Evolutionary conservation across 1,284 basidiomycete genomes (phyloP), one percentile per base, ranked within the genome.

Genomic region (Apiotrichum gracile): DNA sequence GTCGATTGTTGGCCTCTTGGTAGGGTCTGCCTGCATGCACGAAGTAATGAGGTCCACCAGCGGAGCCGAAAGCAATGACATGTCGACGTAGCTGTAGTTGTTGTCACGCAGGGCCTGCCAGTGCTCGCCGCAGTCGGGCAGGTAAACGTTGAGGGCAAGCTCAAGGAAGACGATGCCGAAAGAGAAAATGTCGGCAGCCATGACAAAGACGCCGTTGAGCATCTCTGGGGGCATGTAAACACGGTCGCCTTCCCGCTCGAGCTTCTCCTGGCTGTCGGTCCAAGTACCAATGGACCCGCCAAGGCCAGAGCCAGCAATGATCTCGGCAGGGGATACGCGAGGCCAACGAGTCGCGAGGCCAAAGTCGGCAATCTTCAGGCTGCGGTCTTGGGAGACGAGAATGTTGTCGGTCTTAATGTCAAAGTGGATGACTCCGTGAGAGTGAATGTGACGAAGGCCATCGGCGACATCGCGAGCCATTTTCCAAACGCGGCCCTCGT

Each of bases 171-270:
- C 89, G 80, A 98, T 86, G 52, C 96, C 96, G 66, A 97, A 82
- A 76, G 91, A 91, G 80, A 97, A 99, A 50, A 99, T 84, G 78
- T 99, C 96, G 45, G 92, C 94, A 46, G 88, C 89, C 77, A 86
- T 89, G 67, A 92, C 85, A 72, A 97, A 98, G 51, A 80, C 80
- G 26, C 93, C 94, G 69, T 88, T 84, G 50, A 99, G 80, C 52
- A 98, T 90, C 76, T 99, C 96, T 4, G 92, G 91, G n/a, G 96
- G 93, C 77, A 99, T 84, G 78, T 99, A 98, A 60, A 96, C 81
- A 67, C 97, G 88, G 75, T 99, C 96, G 12, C 96, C 96, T 74
- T 99, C 96, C 22, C 93, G 82, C 75, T 96, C 92, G 66, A 91
- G 39, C 54, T 81, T 80, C 19, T 77, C 76, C 19, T 33, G 29